Percentiles rank a stretch among this genome's conserved stretches.
phyloP scores from a whole-genome alignment of 73 alveolate species.

The Tetrahymena borealis region DNA sequence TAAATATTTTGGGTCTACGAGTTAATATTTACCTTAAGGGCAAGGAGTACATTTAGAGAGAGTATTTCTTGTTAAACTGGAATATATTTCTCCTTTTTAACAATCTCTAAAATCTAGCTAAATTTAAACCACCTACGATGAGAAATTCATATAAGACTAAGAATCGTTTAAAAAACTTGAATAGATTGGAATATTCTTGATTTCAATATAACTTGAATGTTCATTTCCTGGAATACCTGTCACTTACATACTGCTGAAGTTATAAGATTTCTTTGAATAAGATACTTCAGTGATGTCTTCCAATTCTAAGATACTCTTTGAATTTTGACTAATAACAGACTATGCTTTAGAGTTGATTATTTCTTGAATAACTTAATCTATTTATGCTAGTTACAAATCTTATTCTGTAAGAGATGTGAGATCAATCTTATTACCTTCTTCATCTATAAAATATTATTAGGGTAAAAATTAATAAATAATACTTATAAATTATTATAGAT shows the following conservation, averaged over 20 bases:
- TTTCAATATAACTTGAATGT: neutral
- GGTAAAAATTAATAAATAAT: neutral
- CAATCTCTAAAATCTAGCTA: neutral
- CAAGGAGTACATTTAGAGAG: neutral
- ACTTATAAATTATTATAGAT: neutral
- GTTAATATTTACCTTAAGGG: neutral
- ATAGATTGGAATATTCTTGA: neutral
- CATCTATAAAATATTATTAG: neutral
- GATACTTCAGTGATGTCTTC: neutral
- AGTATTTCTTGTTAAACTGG: neutral
- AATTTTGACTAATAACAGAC: neutral
- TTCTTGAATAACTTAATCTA: neutral
- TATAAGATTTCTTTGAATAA: neutral
- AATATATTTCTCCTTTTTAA: neutral
- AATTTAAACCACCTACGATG: neutral
- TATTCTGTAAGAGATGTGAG: neutral
- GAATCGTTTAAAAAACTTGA: neutral
- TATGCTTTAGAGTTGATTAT: neutral
- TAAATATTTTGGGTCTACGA: neutral
- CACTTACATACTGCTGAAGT: neutral
- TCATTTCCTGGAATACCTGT: neutral
- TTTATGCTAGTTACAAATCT: neutral
- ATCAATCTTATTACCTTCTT: neutral
- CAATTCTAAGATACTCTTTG: neutral
- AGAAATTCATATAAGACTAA: neutral